A percentile compares a stretch with the other conserved stretches of the same genome.
These are phyloP conservation scores for Rhizopogon roseolus DNA, from an alignment of 768 basidiomycete genomes.

Conservation along the genomic window DNA sequence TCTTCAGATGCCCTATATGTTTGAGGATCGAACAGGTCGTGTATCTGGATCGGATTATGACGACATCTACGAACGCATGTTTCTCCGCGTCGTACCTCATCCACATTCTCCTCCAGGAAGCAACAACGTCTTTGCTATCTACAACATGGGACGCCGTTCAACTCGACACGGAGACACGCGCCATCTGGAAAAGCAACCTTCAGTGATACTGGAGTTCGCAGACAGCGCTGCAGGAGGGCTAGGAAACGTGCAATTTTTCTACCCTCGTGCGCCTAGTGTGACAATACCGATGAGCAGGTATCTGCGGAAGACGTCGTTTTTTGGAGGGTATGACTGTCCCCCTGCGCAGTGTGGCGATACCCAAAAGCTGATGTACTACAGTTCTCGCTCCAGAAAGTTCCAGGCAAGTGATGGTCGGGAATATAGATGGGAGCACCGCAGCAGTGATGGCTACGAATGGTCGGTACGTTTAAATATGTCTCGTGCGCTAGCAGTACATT, in stretches of 20 bases:
- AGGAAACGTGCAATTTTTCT: slow-evolving; percentile 53
- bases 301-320: slow-evolving; percentile 57
- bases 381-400: slow-evolving; percentile 68
- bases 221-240: slow-evolving; percentile 42
- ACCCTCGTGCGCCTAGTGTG: slow-evolving; percentile 30
- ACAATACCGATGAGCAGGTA: slow-evolving; percentile 61
- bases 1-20: slow-evolving; percentile 43
- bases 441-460: slow-evolving; percentile 64
- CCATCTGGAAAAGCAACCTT: slow-evolving; percentile 48
- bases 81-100: slow-evolving; percentile 54
- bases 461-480: slow-evolving; percentile 45
- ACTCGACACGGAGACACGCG: slow-evolving; percentile 53
- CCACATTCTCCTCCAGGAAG: slow-evolving; percentile 31
- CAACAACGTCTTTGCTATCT: slow-evolving; percentile 46
- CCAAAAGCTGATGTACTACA: slow-evolving; percentile 17
- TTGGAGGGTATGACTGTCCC: slow-evolving; percentile 54
- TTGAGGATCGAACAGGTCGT: slow-evolving; percentile 66
- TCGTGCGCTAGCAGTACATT: slow-evolving; percentile 4
- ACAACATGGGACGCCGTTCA: slow-evolving; percentile 62
- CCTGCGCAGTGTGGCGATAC: neutral
- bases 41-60: slow-evolving; percentile 60
- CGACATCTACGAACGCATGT: slow-evolving; percentile 74
- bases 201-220: slow-evolving; percentile 57
- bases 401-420: slow-evolving; percentile 63
- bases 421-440: slow-evolving; percentile 62